Evolutionary conservation across 1,139 yeast genomes (phyloP).

Genomic region (Maudiozyma humilis): DNA sequence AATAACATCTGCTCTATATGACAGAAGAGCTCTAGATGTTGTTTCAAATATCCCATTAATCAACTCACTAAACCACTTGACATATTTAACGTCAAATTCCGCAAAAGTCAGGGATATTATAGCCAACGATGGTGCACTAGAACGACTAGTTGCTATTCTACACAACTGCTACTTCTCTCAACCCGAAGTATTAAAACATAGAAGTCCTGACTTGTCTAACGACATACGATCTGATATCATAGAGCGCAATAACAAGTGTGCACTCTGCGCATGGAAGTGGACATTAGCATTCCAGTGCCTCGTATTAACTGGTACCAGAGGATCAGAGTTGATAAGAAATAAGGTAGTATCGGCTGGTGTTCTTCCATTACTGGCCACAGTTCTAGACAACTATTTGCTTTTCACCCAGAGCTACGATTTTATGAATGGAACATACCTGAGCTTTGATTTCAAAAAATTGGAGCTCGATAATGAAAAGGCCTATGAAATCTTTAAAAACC

Average conservation of each 20-base stretch:
- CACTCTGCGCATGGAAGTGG: slow-evolving; percentile 91
- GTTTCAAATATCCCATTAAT: slow-evolving; percentile 85
- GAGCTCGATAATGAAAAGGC: slow-evolving; percentile 10
- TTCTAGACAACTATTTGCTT: slow-evolving; percentile 70
- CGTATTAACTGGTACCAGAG: slow-evolving; percentile 85
- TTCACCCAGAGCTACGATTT: slow-evolving; percentile 33
- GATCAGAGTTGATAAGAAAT: slow-evolving; percentile 75
- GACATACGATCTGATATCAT: slow-evolving; percentile 20
- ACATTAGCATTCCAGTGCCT: slow-evolving; percentile 87
- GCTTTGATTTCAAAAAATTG: slow-evolving; percentile 17
- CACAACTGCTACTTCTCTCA: slow-evolving; percentile 58
- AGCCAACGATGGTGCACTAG: slow-evolving; percentile 85
- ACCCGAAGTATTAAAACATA: slow-evolving; percentile 10
- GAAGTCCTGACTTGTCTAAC: slow-evolving; percentile 11
- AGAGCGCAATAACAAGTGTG: slow-evolving; percentile 33
- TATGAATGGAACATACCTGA: slow-evolving; percentile 22
- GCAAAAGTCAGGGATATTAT: slow-evolving; percentile 86
- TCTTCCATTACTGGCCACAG: slow-evolving; percentile 83
- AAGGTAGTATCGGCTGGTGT: slow-evolving; percentile 89
- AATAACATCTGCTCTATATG: slow-evolving; percentile 81
- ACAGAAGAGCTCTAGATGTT: slow-evolving; percentile 85
- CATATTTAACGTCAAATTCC: slow-evolving; percentile 77
- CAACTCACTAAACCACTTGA: slow-evolving; percentile 81
- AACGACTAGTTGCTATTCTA: slow-evolving; percentile 74
- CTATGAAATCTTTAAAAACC: slow-evolving; percentile 15